phyloP scores from a whole-genome alignment of 2,329 filamentous ascomycete genomes.

The Dryadomyces quercus-mongolicae region DNA sequence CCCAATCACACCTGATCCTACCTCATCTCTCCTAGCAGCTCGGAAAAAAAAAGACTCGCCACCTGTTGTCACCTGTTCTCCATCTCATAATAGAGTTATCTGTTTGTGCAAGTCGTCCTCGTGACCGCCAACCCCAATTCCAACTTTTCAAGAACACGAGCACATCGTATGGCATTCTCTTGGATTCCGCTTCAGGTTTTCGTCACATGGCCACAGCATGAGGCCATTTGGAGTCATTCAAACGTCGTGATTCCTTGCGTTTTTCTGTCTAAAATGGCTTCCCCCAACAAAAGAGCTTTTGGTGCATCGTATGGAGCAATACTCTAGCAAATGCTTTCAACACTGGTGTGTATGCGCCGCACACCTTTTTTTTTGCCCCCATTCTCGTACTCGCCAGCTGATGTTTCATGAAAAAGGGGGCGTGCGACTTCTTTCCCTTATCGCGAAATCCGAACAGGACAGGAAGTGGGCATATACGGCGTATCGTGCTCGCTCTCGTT shows the following conservation, averaged over 20 bases:
- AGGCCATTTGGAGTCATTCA: background rate
- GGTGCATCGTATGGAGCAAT: no score
- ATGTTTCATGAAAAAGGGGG: no score
- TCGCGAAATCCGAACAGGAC: no score
- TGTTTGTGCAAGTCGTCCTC: background rate
- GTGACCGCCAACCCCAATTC: background rate
- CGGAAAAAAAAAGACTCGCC: background rate
- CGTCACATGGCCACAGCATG: background rate
- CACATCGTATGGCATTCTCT: background rate
- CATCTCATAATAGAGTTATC: background rate
- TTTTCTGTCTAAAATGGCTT: background rate
- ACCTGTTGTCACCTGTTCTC: background rate
- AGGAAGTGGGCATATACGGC: no score
- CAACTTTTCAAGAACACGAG: background rate
- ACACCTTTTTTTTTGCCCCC: no score
- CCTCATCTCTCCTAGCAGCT: no score
- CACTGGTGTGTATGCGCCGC: no score
- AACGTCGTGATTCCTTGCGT: background rate
- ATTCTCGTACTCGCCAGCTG: no score
- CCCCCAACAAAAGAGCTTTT: no score
- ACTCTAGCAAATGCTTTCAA: no score
- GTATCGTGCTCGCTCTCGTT: no score
- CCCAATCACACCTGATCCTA: background rate
- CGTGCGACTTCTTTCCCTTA: no score
- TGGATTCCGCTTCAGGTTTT: background rate